Evolutionary conservation across 106 monocot species (phyloP), one percentile per base, ranked within the genome.

Genomic region (Dendrobium catenatum): DNA sequence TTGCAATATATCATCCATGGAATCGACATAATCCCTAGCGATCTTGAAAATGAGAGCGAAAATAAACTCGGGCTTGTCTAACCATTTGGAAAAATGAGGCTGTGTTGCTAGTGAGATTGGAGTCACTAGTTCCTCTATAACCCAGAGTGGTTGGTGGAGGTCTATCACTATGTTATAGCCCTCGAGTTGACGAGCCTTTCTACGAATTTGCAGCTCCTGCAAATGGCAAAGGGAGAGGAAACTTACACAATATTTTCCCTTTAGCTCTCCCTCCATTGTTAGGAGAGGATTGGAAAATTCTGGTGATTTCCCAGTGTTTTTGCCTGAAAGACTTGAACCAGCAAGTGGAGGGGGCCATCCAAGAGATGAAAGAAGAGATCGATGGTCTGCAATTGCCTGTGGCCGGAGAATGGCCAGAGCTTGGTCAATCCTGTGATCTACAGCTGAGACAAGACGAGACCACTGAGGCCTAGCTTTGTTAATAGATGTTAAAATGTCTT

Each of bases 1-100:
- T 77, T 99, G 98, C 79, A 99, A 82, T 81, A 95, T 84, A 66
- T 99, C 95, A 85, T 99, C 98, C 95, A 99, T 86, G 15, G 98
- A 91, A 44, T 88, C 93, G 41, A 93, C 85, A 80, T 93, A 90
- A 82, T 99, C 98, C 75, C 88, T 88, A 9, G 83, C 88, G 55
- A 91, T 85, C 79, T 99, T 99, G 70, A 89, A 95, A 82, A 91
- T 87, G 76, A 99, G 86, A 58, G 91, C 88, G 81, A 99, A 99
- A 77, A 99, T 91, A 66, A 93, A 90, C n/a, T 99, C 98, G 3
- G 95, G 98, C 75, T 93, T 95, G 8, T 95, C 93, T 48, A 84
- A 37, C 98, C 98, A 99, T 80, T 95, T 95, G 1, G 87, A 88
- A 81, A 99, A 95, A 88, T 93, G 89, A 24, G 27, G 85, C 77